A percentile compares a stretch with the other conserved stretches of the same genome.
Conservation (phyloP, 2,329 filamentous ascomycete genomes). For the Fusarium concolor region DNA sequence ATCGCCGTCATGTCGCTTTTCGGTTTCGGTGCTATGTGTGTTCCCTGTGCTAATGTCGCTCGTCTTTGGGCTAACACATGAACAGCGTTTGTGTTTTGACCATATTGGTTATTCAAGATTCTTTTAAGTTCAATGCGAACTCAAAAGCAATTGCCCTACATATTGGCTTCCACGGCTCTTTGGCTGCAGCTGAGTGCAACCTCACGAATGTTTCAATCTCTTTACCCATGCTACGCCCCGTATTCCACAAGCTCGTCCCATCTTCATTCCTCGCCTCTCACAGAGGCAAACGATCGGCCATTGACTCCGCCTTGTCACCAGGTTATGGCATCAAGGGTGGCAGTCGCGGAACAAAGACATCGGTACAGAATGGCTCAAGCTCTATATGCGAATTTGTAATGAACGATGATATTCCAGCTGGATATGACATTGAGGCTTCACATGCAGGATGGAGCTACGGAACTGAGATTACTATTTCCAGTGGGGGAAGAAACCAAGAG, state of each 20-base stretch:
- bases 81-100: conserved; percentile 40
- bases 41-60: fast-evolving
- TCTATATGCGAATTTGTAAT: conserved; percentile 20
- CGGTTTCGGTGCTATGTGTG: conserved; percentile 47
- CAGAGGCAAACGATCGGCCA: background rate
- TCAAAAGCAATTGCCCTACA: conserved; percentile 43
- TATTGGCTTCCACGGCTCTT: conserved; percentile 41
- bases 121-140: conserved; percentile 26
- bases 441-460: conserved; percentile 24
- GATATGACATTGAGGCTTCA: conserved; percentile 26
- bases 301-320: conserved; percentile 1
- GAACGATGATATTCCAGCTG: conserved; percentile 5
- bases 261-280: conserved; percentile 20
- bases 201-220: conserved; percentile 45
- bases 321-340: conserved; percentile 3
- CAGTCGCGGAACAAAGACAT: background rate
- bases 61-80: background rate
- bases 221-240: conserved; percentile 34
- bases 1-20: conserved; percentile 47
- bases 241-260: conserved; percentile 20
- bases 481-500: conserved; percentile 14
- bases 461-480: conserved; percentile 18
- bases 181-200: conserved; percentile 45
- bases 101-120: conserved; percentile 40
- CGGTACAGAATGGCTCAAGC: conserved; percentile 12